Evolutionary conservation across 2,329 filamentous ascomycete genomes (phyloP).

Genomic region (Neofusicoccum parvum): DNA sequence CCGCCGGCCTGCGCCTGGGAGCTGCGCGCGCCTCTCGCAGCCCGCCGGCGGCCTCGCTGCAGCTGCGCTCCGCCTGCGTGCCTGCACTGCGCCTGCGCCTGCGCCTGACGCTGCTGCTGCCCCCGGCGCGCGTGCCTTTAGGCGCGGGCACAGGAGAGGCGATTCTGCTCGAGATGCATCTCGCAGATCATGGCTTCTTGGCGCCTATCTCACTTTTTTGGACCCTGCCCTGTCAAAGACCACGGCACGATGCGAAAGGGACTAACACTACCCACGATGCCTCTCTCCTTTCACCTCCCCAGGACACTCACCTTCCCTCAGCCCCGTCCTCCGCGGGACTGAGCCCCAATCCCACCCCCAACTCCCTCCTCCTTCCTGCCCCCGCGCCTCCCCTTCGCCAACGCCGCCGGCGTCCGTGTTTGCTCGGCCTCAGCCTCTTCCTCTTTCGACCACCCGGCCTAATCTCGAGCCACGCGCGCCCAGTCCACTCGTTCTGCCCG

Average conservation of each 20-base stretch:
- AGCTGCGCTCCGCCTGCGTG: background rate
- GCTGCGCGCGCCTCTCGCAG: background rate
- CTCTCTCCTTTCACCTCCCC: constrained; percentile 40
- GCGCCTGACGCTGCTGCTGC: background rate
- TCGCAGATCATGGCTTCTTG: constrained; percentile 21
- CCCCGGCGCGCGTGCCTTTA: background rate
- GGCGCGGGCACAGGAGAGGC: constrained; percentile 17
- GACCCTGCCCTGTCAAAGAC: constrained; percentile 22
- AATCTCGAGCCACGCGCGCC: constrained; percentile 22
- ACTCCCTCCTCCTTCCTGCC: constrained; percentile 11
- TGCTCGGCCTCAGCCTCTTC: constrained; percentile 22
- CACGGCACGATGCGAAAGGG: constrained; percentile 21
- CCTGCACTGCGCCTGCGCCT: background rate
- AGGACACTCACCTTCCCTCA: constrained; percentile 49
- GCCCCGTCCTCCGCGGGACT: constrained; percentile 54
- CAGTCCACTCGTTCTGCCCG: constrained; percentile 25
- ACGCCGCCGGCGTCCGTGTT: constrained; percentile 21
- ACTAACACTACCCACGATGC: constrained; percentile 34
- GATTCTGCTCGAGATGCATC: constrained; percentile 21
- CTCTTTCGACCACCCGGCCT: constrained; percentile 14
- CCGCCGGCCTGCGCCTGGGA: background rate
- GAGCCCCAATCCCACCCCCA: constrained; percentile 33
- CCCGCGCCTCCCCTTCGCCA: constrained; percentile 33
- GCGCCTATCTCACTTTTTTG: constrained; percentile 22
- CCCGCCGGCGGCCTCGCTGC: background rate